These are phyloP conservation scores for Pythium pyrilobum DNA, from an alignment of 352 stramenopile species.

Conservation along the genomic window DNA sequence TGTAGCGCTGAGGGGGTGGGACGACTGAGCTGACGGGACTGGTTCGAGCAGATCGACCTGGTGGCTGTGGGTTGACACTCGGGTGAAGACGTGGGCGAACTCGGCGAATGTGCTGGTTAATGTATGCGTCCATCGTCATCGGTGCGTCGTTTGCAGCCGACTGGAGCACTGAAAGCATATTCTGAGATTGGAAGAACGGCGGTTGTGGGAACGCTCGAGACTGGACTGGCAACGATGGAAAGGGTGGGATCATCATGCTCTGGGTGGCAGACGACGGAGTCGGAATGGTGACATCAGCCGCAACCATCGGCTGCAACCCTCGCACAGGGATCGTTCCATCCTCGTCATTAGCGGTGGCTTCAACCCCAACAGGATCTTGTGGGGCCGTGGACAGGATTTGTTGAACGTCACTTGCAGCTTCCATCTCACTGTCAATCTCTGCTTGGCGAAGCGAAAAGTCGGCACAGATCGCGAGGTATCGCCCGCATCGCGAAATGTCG, in stretches of 20 bases:
- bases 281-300: conserved; percentile 12
- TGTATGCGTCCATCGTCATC: conserved; percentile 75
- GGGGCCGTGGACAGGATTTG: conserved; percentile 61
- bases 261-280: background rate
- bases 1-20: conserved; percentile 57
- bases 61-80: conserved; percentile 22
- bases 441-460: conserved; percentile 91
- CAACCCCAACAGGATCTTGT: conserved; percentile 49
- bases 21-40: conserved; percentile 30
- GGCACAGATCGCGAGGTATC: conserved; percentile 93
- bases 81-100: conserved; percentile 59
- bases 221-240: conserved; percentile 9
- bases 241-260: conserved; percentile 9
- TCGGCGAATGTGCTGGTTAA: conserved; percentile 76
- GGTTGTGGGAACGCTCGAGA: conserved; percentile 15
- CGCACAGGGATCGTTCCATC: conserved; percentile 19
- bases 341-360: conserved; percentile 53
- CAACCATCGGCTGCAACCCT: conserved; percentile 8
- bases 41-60: conserved; percentile 18
- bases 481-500: conserved; percentile 94
- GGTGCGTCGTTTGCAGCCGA: conserved; percentile 52
- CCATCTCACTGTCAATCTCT: conserved; percentile 80
- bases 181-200: conserved; percentile 22
- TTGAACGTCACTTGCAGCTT: conserved; percentile 71
- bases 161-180: conserved; percentile 59